Evolutionary conservation across 176 grass and related monocot species (phyloP), one percentile per base, ranked within the genome.

Genomic region (Eragrostis curvula): DNA sequence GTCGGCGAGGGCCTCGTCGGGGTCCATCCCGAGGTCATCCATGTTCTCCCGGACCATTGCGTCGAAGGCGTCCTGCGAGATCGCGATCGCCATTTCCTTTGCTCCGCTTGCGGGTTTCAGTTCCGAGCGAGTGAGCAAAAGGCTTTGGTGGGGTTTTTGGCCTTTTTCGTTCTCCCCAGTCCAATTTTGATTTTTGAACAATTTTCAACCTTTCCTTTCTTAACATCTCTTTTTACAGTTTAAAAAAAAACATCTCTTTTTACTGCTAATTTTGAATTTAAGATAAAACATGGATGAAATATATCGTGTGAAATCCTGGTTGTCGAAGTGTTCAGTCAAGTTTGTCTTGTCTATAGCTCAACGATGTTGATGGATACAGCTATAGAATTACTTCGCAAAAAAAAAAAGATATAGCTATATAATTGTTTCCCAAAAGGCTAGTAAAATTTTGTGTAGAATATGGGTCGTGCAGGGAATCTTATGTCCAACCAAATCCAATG

Each of bases 21-120:
- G 79, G 53, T 98, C 96, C 96, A 98, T 98, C 49, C 88, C 96
- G 75, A 98, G 96, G 75, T 98, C 92, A 27, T 98, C 88, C 87
- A 98, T 93, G 79, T 98, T 98, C 92, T 98, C 96, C 75, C 77
- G 68, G 43, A 95, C 92, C 86, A 98, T 76, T 65, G 87, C 82
- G 58, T 98, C 96, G 74, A 98, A 98, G 73, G 92, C 90, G 71
- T 93, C 87, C 88, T 95, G 96, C 14, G 90, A 95, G 92, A 98
- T 95, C 68, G 84, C 75, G 85, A 94, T 91, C 74, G 76, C 92
- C 88, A 90, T 90, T 90, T 86, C 40, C 40, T 50, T 43, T 52
- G 52, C 66, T 59, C 20, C 9, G 78, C 18, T 20, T 29, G 51
- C 51, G 50, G 17, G 25, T 40, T 46, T 30, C 27, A 28, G 28